Evolutionary conservation across 2,329 filamentous ascomycete genomes (phyloP), one percentile per base, ranked within the genome.

Genomic region (Albophoma yamanashiensis): DNA sequence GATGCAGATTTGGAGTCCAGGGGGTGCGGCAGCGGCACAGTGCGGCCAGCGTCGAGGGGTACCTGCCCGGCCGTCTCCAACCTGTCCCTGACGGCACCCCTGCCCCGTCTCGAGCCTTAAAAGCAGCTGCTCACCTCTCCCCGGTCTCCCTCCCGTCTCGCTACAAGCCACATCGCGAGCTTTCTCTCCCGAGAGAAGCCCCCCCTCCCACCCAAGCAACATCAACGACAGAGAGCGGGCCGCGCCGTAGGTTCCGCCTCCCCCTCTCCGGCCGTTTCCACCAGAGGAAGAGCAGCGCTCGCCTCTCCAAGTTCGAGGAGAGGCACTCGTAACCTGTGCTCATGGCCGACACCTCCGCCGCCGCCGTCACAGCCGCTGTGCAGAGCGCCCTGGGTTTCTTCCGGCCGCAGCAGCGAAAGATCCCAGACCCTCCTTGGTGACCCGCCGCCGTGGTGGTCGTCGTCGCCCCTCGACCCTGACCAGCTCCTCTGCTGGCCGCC

Each of bases 251-350:
- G 50, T 12, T 14, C 50, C 50, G 50, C n/a, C 50, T 36, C 50
- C 36, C 27, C 8, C 22, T 15, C 5, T 34, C 15, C 15, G 1
- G 17, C 15, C 8, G 15, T 8, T 17, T n/a, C 17, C 27, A 2
- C 3, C 11, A 12, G 22, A 36, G 50, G 31, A 53, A 34, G 27
- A 53, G 50, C 50, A 20, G 31, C 50, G 27, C 31, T 31, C 42
- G 60, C 63, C 60, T 61, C 60, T 62, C 60, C 59, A 55, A 42
- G 25, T 3, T n/a, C 34, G 25, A 58, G 61, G 65, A 66, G 63
- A 67, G 65, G 65, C 62, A 31, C 31, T 55, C 58, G 56, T 59
- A 64, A 56, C 62, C 60, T 67, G 66, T 59, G 60, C 61, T 59
- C 58, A 67, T 67, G 66, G 65, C 59, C 58, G 31, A 60, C 59